Evolutionary conservation across 371 early-diverging fungal species (phyloP), one percentile per base, ranked within the genome.

Genomic region (Syncephalastrum monosporum): DNA sequence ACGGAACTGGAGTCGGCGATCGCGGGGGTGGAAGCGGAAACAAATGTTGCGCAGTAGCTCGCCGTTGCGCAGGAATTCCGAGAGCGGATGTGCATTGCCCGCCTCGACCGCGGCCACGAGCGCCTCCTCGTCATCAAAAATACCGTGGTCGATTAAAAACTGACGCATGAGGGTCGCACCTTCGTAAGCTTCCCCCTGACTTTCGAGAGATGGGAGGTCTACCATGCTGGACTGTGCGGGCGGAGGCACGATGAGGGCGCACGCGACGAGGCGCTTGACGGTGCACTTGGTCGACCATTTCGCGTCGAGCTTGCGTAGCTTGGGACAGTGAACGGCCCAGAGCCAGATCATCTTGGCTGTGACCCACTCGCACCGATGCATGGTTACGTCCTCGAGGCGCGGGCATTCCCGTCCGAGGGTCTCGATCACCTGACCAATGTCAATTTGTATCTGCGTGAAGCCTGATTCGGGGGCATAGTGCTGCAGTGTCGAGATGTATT

Each of bases 311-410:
- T 56, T 61, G 17, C 64, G 63, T 0, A 84, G 47, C n/a, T 53
- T 65, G 10, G 62, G 69, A 52, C 79, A 81, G 43, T 71, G 51
- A 14, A 62, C 56, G 1, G 64, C 69, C 71, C 80, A 77, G 43
- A 65, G 44, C 69, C 76, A 75, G 14, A 85, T 71, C 5, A 77
- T 64, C 10, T 70, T 74, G 1, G 76, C 69, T 0, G 84, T 83
- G 5, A 84, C 77, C 85, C 84, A 85, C 16, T 83, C 82, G 50
- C 84, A 83, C 1, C 80, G 74, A 25, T 75, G 72, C 47, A 85
- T 66, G 52, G 67, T 74, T 47, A 87, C 57, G 42, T 71, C 58
- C 27, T 64, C 52, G 3, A 87, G 62, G 3, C 71, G 61, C n/a
- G 55, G 59, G 42, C 87, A 87, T 48, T 69, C 56, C 44, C 65